Conservation (phyloP, 345 rosid species). For the Lumnitzera littorea region DNA sequence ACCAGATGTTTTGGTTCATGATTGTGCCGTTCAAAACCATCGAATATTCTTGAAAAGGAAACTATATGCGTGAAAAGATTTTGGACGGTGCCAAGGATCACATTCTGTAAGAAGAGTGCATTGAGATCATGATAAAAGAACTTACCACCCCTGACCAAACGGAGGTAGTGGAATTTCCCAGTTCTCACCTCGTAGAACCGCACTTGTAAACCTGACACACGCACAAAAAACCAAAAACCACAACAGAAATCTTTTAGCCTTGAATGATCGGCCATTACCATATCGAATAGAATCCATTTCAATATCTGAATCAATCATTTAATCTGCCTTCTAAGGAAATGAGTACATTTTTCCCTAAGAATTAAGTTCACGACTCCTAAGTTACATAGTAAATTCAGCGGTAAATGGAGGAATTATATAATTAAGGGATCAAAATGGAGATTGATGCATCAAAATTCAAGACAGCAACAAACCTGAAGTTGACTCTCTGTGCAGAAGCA, state of each 20-base stretch:
- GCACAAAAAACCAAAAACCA: background rate
- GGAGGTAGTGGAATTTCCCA: conserved; percentile 94
- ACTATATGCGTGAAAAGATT: no score
- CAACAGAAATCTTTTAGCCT: background rate
- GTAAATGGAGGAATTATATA: no score
- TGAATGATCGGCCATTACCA: background rate
- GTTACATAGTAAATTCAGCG: no score
- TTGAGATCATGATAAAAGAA: background rate
- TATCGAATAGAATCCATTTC: background rate
- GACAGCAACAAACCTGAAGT: conserved; percentile 48
- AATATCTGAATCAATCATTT: no score
- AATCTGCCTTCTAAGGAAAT: no score
- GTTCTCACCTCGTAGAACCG: conserved; percentile 55
- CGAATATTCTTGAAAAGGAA: no score
- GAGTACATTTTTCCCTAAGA: no score
- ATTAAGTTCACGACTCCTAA: no score
- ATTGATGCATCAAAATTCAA: background rate
- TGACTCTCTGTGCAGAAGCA: conserved; percentile 68
- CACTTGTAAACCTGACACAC: conserved; percentile 56
- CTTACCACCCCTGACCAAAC: conserved; percentile 92
- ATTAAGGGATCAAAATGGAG: no score
- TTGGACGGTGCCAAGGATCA: no score
- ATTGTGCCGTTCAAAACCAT: no score
- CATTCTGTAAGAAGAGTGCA: background rate
- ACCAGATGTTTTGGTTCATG: no score